These are phyloP conservation scores for Porpolomopsis calyptriformis DNA, from an alignment of 768 basidiomycete genomes.

Conservation along the genomic window DNA sequence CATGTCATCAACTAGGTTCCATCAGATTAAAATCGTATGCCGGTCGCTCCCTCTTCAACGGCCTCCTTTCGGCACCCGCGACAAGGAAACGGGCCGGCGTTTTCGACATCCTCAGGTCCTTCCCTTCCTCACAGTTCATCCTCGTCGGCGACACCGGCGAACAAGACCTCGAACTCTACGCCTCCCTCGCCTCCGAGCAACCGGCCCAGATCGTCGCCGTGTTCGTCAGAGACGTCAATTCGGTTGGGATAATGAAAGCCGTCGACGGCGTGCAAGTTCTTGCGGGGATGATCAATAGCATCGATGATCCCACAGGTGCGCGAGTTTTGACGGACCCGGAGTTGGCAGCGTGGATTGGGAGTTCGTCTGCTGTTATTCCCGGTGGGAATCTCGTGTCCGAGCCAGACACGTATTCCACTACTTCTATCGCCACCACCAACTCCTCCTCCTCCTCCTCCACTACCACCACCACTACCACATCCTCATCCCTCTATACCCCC, in stretches of 20 bases:
- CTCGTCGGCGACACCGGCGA: constrained; percentile 91
- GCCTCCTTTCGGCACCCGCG: constrained; percentile 73
- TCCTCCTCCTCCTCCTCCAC: neutral
- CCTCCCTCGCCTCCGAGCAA: constrained; percentile 57
- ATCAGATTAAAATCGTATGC: constrained; percentile 79
- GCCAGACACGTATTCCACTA: neutral
- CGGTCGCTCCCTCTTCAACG: constrained; percentile 72
- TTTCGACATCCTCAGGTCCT: constrained; percentile 64
- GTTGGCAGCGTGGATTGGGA: constrained; percentile 5
- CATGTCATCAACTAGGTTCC: constrained; percentile 38
- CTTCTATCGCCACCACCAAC: neutral
- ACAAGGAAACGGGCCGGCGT: constrained; percentile 75
- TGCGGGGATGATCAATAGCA: neutral
- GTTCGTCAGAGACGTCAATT: constrained; percentile 75
- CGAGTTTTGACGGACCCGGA: constrained; percentile 17
- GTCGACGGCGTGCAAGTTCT: constrained; percentile 23
- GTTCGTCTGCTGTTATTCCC: neutral
- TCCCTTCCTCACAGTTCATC: constrained; percentile 66
- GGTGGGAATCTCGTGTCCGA: neutral
- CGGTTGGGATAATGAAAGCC: constrained; percentile 39
- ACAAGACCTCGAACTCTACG: constrained; percentile 89
- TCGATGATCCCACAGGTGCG: constrained; percentile 52
- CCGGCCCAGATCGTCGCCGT: constrained; percentile 65
- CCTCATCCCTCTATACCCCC: neutral
- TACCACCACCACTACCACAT: neutral